A percentile compares a stretch with the other conserved stretches of the same genome.
Evolutionary conservation across 2,329 filamentous ascomycete genomes (phyloP).

Genomic region (Bipolaris oryzae): DNA sequence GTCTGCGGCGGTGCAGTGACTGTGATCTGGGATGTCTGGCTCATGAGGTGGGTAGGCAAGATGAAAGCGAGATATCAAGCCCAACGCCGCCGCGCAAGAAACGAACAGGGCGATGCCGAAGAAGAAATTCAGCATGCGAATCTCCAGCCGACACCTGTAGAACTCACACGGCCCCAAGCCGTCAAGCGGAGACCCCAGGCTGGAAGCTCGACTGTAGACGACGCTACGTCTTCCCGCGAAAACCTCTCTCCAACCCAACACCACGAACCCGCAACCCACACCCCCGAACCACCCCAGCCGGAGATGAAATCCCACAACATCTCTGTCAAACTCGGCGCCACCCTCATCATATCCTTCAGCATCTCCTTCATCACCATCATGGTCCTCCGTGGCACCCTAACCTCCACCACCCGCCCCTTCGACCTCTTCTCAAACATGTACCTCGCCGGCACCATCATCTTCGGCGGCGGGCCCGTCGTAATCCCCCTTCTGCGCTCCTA

Average conservation of each 20-base stretch:
- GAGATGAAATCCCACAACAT: constrained; percentile 46
- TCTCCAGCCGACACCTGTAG: neutral
- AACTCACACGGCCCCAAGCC: neutral
- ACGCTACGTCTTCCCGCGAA: neutral
- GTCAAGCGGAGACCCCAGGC: constrained; percentile 29
- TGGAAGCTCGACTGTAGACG: constrained; percentile 17
- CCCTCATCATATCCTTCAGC: constrained; percentile 57
- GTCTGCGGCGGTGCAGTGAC: constrained; percentile 60
- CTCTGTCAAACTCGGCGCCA: constrained; percentile 45
- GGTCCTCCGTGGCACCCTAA: constrained; percentile 52
- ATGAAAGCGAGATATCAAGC: constrained; percentile 26
- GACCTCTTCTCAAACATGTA: constrained; percentile 75
- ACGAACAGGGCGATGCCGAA: constrained; percentile 28
- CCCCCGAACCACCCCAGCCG: neutral
- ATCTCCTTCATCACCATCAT: constrained; percentile 63
- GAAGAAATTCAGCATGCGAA: constrained; percentile 13
- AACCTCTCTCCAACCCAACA: constrained; percentile 21
- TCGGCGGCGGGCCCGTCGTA: constrained; percentile 54
- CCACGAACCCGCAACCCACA: neutral
- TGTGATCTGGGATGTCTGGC: constrained; percentile 62
- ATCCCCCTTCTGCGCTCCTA: constrained; percentile 53
- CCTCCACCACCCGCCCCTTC: constrained; percentile 55
- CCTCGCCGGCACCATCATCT: constrained; percentile 68
- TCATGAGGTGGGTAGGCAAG: constrained; percentile 52
- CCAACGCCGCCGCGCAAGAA: constrained; percentile 23